Conservation (phyloP, 345 rosid genomes). For the Sapria himalayana region DNA sequence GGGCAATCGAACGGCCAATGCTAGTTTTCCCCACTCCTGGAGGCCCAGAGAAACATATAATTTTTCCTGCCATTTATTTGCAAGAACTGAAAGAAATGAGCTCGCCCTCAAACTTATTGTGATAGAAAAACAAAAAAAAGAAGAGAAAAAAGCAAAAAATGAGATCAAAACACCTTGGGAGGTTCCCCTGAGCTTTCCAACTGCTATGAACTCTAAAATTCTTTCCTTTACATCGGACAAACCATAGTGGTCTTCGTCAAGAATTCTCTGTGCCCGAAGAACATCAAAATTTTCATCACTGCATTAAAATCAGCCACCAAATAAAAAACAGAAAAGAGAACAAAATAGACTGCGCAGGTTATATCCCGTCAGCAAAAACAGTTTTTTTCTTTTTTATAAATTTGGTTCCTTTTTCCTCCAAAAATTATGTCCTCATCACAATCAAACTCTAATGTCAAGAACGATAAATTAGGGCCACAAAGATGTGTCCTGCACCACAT, state of each 20-base stretch:
- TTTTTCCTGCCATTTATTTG: constrained; percentile 50
- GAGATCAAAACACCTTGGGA: constrained; percentile 51
- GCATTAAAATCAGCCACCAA: constrained; percentile 11
- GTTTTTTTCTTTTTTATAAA: no score
- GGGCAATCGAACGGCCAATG: constrained; percentile 94
- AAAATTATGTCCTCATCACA: no score
- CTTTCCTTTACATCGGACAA: constrained; percentile 93
- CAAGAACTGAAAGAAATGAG: no score
- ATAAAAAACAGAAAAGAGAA: background rate
- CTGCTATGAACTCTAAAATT: constrained; percentile 94
- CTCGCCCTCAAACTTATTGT: background rate
- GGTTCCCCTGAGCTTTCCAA: constrained; percentile 91
- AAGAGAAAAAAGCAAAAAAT: background rate
- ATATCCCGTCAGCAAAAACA: no score
- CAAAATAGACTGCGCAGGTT: no score
- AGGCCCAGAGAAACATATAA: constrained; percentile 94
- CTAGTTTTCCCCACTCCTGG: constrained; percentile 99
- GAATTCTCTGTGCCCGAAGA: constrained; percentile 60
- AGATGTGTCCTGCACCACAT: no score
- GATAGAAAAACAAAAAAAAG: background rate
- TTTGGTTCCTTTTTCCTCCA: no score
- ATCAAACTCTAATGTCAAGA: no score
- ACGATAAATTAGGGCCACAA: no score
- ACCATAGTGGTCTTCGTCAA: constrained; percentile 98
- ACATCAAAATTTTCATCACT: constrained; percentile 98